Conservation (phyloP, 2,329 filamentous ascomycete genomes). For the Colletotrichum acutatum region DNA sequence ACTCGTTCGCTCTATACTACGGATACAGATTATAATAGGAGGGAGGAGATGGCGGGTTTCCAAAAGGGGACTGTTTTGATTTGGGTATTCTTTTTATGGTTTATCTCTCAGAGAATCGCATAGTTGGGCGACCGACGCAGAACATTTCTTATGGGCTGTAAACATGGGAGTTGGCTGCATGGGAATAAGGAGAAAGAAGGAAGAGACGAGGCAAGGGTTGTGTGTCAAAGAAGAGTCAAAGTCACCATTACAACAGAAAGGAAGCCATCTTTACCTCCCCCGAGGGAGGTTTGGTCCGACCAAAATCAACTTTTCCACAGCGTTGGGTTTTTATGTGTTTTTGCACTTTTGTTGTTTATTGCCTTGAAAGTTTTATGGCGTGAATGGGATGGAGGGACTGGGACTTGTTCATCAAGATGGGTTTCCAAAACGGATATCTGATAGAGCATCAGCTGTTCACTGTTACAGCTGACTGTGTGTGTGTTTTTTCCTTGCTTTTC, state of each 20-base stretch:
- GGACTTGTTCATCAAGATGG: not conserved
- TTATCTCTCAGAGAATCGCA: conserved; percentile 30
- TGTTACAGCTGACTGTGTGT: not conserved
- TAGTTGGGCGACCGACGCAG: conserved; percentile 35
- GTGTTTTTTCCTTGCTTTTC: too few species aligned
- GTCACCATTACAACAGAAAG: conserved; percentile 13
- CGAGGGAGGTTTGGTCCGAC: not conserved
- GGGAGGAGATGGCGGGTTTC: not conserved
- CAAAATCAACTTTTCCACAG: conserved; percentile 15
- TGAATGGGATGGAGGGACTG: too few species aligned
- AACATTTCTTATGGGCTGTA: not conserved
- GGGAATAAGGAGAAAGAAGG: not conserved
- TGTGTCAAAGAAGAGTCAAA: conserved; percentile 5
- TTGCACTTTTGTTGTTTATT: not conserved
- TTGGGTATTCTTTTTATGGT: not conserved
- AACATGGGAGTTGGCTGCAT: conserved; percentile 9
- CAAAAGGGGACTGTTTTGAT: conserved; percentile 19
- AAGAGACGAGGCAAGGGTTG: not conserved
- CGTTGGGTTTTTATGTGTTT: not conserved
- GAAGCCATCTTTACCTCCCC: not conserved
- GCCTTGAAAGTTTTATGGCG: not conserved
- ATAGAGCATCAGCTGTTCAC: not conserved
- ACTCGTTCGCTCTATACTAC: conserved; percentile 18
- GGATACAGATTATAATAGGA: conserved; percentile 31
- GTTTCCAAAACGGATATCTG: not conserved